These are phyloP conservation scores for Pichia sp. DNA, from an alignment of 1,139 yeast species.

Conservation along the genomic window DNA sequence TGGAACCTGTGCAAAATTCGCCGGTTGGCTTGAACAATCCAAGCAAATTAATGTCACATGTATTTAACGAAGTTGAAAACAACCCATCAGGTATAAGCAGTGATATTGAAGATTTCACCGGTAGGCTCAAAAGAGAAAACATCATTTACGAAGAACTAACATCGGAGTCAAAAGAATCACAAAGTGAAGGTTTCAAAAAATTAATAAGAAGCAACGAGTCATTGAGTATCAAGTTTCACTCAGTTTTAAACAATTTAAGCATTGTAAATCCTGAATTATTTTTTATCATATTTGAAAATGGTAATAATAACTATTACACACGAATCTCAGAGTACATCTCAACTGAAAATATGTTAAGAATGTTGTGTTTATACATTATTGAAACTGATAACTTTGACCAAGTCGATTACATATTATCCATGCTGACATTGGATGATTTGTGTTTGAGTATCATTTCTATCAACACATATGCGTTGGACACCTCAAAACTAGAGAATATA, in stretches of 20 bases:
- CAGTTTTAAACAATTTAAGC: slow-evolving; percentile 19
- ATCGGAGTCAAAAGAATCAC: slow-evolving; percentile 14
- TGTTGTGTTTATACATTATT: slow-evolving; percentile 16
- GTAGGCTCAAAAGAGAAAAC: slow-evolving; percentile 13
- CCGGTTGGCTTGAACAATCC: too few relatives aligned
- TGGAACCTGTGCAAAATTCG: background rate
- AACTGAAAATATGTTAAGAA: slow-evolving; percentile 21
- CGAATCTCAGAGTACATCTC: slow-evolving; percentile 15
- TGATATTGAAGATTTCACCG: slow-evolving; percentile 21
- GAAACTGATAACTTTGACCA: slow-evolving; percentile 1
- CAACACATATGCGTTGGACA: slow-evolving; percentile 17
- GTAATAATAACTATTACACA: slow-evolving; percentile 7
- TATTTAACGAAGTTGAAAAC: too few relatives aligned
- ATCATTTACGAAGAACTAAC: slow-evolving; percentile 17
- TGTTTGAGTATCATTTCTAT: slow-evolving; percentile 16
- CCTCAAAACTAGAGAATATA: slow-evolving; percentile 20
- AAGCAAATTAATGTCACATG: too few relatives aligned
- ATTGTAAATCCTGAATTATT: slow-evolving; percentile 17
- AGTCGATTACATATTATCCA: slow-evolving; percentile 6
- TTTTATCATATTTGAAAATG: slow-evolving; percentile 13
- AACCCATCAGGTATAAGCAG: background rate
- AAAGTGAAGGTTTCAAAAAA: slow-evolving; percentile 15
- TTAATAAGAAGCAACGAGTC: slow-evolving; percentile 10
- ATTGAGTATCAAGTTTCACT: slow-evolving; percentile 16
- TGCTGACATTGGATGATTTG: slow-evolving; percentile 18